These are phyloP conservation scores for Austroboletus eburneus DNA, from an alignment of 768 basidiomycete species.

Conservation along the genomic window DNA sequence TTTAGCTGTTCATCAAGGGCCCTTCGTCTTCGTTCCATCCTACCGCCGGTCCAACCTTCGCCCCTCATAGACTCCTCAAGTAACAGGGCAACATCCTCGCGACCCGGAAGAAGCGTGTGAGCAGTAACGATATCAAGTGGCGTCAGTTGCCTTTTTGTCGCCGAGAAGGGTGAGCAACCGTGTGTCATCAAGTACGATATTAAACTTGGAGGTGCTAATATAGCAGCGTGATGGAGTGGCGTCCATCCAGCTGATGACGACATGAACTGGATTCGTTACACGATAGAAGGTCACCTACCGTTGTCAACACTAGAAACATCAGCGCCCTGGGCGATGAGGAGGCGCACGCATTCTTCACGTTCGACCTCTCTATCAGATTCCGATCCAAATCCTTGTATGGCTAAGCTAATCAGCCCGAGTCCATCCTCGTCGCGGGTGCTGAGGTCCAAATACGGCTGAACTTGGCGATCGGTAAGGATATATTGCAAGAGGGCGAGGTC, in stretches of 20 bases:
- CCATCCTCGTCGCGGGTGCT: constrained; percentile 80
- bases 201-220: constrained; percentile 85
- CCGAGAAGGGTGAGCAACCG: constrained; percentile 77
- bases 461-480: constrained; percentile 63
- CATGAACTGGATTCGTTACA: constrained; percentile 3
- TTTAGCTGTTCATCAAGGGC: constrained; percentile 54
- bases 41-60: constrained; percentile 76
- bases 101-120: constrained; percentile 73
- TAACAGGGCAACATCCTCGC: constrained; percentile 82
- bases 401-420: constrained; percentile 68
- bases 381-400: constrained; percentile 78
- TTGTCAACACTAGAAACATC: constrained; percentile 58
- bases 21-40: constrained; percentile 66
- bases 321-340: constrained; percentile 76
- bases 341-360: constrained; percentile 82
- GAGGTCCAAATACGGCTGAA: constrained; percentile 66
- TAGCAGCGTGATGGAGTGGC: constrained; percentile 85
- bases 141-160: constrained; percentile 75
- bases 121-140: constrained; percentile 89
- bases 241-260: constrained; percentile 81
- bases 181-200: constrained; percentile 91
- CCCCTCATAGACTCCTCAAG: constrained; percentile 86
- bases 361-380: constrained; percentile 84
- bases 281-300: constrained; percentile 38
- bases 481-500: constrained; percentile 70